These are phyloP conservation scores for Immersiporthe knoxdaviesiana DNA, from an alignment of 2,329 filamentous ascomycete genomes.

Conservation along the genomic window DNA sequence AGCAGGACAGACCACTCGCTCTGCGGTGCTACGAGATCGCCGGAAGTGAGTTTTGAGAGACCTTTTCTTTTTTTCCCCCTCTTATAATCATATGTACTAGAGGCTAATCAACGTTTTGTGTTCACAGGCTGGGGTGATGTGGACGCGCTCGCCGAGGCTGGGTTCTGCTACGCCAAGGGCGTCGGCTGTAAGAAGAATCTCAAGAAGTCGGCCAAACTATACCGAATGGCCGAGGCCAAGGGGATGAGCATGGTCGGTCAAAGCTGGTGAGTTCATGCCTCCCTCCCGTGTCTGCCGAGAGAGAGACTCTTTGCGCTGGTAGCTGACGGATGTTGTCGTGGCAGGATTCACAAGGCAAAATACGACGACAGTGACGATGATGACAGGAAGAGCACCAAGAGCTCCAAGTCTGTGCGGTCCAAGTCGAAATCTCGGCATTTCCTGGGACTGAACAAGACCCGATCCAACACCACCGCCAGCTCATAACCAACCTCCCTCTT, in stretches of 20 bases:
- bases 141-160: slow-evolving; percentile 90
- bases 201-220: slow-evolving; percentile 90
- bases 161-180: slow-evolving; percentile 94
- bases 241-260: slow-evolving; percentile 98
- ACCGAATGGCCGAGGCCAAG: slow-evolving; percentile 86
- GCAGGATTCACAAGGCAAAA: slow-evolving; percentile 94
- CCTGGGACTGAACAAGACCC: slow-evolving; percentile 56
- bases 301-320: slow-evolving; percentile 28
- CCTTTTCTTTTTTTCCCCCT: background rate
- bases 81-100: slow-evolving; percentile 30
- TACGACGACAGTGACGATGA: slow-evolving; percentile 69
- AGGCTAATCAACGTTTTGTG: slow-evolving; percentile 30
- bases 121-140: slow-evolving; percentile 95
- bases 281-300: background rate
- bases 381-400: slow-evolving; percentile 58
- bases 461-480: slow-evolving; percentile 31
- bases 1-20: slow-evolving; percentile 86
- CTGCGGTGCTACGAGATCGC: slow-evolving; percentile 96
- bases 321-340: slow-evolving; percentile 2
- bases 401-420: slow-evolving; percentile 53
- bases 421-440: slow-evolving; percentile 77
- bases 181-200: slow-evolving; percentile 94
- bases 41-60: slow-evolving; percentile 66
- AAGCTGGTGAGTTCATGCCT: slow-evolving; percentile 77
- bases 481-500: slow-evolving; percentile 11